Conservation (phyloP, 2,329 filamentous ascomycete genomes). For the Emmonsia crescens region DNA sequence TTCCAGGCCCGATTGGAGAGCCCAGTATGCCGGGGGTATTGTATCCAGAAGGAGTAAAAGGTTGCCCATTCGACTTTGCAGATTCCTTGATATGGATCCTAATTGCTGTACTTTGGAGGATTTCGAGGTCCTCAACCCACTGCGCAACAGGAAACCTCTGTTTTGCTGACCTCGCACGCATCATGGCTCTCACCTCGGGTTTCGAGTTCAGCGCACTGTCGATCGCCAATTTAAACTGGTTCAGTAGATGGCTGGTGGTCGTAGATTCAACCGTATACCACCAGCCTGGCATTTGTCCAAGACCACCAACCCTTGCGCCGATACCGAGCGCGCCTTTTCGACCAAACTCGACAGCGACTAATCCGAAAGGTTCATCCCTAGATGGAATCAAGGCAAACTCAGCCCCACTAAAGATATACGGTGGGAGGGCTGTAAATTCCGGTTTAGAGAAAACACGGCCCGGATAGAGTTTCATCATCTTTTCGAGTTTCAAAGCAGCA, state of each 20-base stretch:
- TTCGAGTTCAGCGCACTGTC: constrained; percentile 50
- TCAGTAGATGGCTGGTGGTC: constrained; percentile 50
- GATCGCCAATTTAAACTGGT: constrained; percentile 56
- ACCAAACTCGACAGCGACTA: constrained; percentile 59
- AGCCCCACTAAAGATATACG: constrained; percentile 56
- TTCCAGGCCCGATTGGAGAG: constrained; percentile 3
- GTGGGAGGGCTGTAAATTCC: constrained; percentile 56
- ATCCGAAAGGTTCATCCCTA: constrained; percentile 57
- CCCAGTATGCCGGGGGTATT: background rate
- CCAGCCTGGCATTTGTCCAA: constrained; percentile 62
- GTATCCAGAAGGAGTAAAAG: background rate
- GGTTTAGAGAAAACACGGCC: constrained; percentile 57
- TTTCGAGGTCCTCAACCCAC: constrained; percentile 55
- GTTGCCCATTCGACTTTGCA: background rate
- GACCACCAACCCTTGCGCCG: constrained; percentile 54
- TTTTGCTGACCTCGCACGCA: constrained; percentile 54
- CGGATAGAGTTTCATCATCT: constrained; percentile 55
- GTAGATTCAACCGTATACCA: constrained; percentile 60
- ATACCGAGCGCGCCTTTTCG: constrained; percentile 58
- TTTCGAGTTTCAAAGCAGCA: constrained; percentile 52
- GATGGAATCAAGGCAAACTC: constrained; percentile 60
- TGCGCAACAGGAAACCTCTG: constrained; percentile 58
- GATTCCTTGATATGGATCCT: constrained; percentile 42
- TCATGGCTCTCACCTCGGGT: constrained; percentile 45
- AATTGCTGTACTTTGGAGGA: constrained; percentile 50